Base-by-base conservation (phyloP, 345 rosid genomes). In the Syzygium aqueum region DNA sequence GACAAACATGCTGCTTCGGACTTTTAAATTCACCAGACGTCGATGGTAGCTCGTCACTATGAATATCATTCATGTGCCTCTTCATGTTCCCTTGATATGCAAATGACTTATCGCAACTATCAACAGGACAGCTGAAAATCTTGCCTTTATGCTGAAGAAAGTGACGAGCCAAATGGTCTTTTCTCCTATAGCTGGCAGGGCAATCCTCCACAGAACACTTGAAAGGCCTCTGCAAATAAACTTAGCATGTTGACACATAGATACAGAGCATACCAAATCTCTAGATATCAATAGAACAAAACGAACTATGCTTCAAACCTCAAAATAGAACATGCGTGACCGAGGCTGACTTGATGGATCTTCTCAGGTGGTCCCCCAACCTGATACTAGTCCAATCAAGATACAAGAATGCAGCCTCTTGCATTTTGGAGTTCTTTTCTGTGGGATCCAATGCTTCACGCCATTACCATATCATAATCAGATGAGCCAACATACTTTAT, bases 361-460 rank as follows among this genome's bases (percentile, higher is more conserved):
- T 97, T 96, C 98, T 96, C 98, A 95, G 99, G 99, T 85, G 98
- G 98, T 95, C 98, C 90, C 99, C 99, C 99, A 86, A 89, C 99
- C 98, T 96, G 98, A 97, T 95, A 97, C 99, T 97, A 85, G 96
- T 95, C 98, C 98, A 92, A 65, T 93, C 95, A 93, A 95, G 93
- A 63, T 88, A 33, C 63, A 37, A 85, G 89, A 87, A 82, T 40
- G 88, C 91, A 94, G 95, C 97, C 99, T 95, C 97, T 89, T 8
- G 95, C 99, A 97, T 97, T 95, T 97, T 96, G 99, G 99, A 97
- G 99, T 95, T 97, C 98, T 89, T 91, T 61, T 61, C 88, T 73
- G 78, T 89, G 99, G 99, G 99, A 96, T 97, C 99, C 99, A 97
- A 96, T 97, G 99, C 98, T 93, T 96, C 98, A 97, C 99, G 89